Base-by-base conservation (phyloP, 208 protist genomes). In the Angomonas deanei region DNA sequence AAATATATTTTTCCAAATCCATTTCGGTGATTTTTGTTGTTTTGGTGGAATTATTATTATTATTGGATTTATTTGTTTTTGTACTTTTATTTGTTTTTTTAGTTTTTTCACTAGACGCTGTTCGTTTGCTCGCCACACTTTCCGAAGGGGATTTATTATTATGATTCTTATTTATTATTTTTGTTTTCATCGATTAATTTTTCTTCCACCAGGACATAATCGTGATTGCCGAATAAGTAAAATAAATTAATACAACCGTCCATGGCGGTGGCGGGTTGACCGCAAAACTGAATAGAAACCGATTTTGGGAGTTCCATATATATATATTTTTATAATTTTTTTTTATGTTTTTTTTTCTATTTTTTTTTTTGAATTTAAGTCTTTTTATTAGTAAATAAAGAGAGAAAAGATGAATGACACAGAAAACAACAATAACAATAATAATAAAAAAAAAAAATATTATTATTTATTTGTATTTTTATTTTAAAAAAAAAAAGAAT, bases 161-260 rank as follows among this genome's bases (percentile, higher is more conserved):
- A 28, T 49, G 3, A 31, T 58, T 13, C 10, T 58, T 15, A 36
- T 36, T 58, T 58, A 1, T 58, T 58, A 24, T 58, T 58, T 36
- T 49, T 58, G 15, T 31, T 58, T 36, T 34, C 31, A 28, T 32
- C 31, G 52, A 10, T 24, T 36, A 17, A 28, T 42, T 8, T 42
- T 31, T 36, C n/a, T 32, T 42, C 36, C 36, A 42, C 36, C 15
- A 42, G 15, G 8, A 42, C 36, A 42, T n/a, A 42, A 42, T 15
- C 36, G 11, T 42, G 8, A n/a, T 42, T 42, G 15, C 11, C 15
- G 36, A 15, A n/a, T 8, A 42, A n/a, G 36, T 15, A 15, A 42
- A n/a, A 42, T 42, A 8, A 42, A n/a, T 42, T 15, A 42, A 42
- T 15, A 42, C 15, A n/a, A 15, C 36, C 8, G 8, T 42, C 15